These are phyloP conservation scores for Podospora pseudoanserina DNA, from an alignment of 495 filamentous ascomycete genomes.

Conservation along the genomic window DNA sequence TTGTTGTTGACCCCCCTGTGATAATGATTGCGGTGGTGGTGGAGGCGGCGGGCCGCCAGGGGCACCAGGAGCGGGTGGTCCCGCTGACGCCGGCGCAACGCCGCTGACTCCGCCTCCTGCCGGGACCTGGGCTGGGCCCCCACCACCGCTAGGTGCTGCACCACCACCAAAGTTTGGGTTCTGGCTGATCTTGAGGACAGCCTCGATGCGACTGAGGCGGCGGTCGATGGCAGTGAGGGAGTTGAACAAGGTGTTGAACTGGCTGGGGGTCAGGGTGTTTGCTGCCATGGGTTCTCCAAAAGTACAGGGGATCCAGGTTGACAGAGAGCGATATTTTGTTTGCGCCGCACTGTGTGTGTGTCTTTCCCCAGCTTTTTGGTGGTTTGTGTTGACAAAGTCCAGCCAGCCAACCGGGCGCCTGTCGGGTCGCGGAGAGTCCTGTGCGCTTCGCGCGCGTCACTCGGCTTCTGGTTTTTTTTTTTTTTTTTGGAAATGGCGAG, in stretches of 20 bases:
- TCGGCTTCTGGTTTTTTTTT: neutral
- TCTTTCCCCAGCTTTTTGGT: neutral
- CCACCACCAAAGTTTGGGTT: slow-evolving; percentile 5
- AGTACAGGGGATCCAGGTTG: neutral
- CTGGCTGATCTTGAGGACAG: slow-evolving; percentile 16
- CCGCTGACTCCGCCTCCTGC: neutral
- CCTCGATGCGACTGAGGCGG: slow-evolving; percentile 35
- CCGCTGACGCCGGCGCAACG: neutral
- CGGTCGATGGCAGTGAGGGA: slow-evolving; percentile 35
- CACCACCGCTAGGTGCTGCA: neutral
- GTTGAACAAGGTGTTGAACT: slow-evolving; percentile 28
- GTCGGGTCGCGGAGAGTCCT: slow-evolving; percentile 8
- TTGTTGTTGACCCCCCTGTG: neutral
- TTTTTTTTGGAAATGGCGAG: neutral
- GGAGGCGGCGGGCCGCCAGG: slow-evolving; percentile 2
- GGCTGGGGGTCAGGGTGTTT: slow-evolving; percentile 17
- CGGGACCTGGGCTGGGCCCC: neutral
- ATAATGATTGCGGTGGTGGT: neutral
- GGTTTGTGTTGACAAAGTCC: neutral
- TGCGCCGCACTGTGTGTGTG: slow-evolving; percentile 1
- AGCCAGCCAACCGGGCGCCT: neutral
- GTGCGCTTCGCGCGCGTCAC: slow-evolving; percentile 1
- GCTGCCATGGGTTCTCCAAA: slow-evolving; percentile 24
- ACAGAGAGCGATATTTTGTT: neutral
- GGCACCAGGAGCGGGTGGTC: slow-evolving; percentile 1